Evolutionary conservation across 768 basidiomycete species (phyloP).

Genomic region (Lentinula aciculospora): DNA sequence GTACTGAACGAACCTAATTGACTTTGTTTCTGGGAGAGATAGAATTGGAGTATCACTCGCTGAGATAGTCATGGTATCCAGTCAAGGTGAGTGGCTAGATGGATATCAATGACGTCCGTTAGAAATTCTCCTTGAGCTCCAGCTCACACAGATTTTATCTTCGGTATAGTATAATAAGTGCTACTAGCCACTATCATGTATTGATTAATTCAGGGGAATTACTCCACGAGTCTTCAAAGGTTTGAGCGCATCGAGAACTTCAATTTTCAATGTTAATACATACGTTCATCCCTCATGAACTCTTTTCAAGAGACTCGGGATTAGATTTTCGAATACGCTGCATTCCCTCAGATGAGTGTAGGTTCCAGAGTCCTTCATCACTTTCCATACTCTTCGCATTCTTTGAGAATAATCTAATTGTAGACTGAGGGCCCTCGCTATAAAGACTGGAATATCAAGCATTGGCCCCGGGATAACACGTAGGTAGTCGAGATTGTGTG

Average conservation of each 20-base stretch:
- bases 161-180: no score
- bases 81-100: neutral
- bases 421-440: neutral
- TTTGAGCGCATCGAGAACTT: no score
- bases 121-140: no score
- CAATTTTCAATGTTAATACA: neutral
- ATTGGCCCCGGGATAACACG: neutral
- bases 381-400: neutral
- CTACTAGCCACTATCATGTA: no score
- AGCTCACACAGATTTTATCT: no score
- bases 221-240: no score
- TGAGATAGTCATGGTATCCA: slow-evolving; percentile 1
- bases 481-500: no score
- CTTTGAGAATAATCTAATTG: neutral
- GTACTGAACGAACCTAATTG: neutral
- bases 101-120: neutral
- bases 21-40: slow-evolving; percentile 3
- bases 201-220: no score
- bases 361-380: neutral
- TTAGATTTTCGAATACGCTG: neutral
- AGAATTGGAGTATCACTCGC: neutral
- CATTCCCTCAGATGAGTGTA: neutral
- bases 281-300: neutral
- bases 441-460: neutral
- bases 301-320: neutral